Percentiles rank a stretch among this genome's conserved stretches.
phyloP scores from a whole-genome alignment of 1,139 yeast genomes.

The Scheffersomyces parashehatae region DNA sequence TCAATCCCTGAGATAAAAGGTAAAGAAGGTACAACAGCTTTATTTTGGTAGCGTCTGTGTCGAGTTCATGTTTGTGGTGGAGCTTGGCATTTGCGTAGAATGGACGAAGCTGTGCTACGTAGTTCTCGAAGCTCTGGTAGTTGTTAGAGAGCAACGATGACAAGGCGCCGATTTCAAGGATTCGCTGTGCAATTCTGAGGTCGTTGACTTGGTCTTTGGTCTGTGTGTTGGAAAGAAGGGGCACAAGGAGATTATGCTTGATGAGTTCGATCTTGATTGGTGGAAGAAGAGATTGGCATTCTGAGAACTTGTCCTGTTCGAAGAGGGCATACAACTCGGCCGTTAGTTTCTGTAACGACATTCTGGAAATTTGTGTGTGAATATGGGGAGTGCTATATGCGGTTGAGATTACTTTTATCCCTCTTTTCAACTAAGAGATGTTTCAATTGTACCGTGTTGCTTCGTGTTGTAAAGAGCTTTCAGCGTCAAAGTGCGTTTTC shows the following conservation, averaged over 20 bases:
- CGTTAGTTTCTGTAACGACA: conserved; percentile 57
- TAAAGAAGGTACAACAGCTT: conserved; percentile 75
- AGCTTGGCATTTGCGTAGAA: conserved; percentile 58
- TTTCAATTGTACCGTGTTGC: too few species aligned
- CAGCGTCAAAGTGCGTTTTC: too few species aligned
- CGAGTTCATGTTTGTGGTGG: conserved; percentile 50
- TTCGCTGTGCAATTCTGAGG: conserved; percentile 73
- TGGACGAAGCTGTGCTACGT: conserved; percentile 73
- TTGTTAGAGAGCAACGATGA: conserved; percentile 66
- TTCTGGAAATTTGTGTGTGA: conserved; percentile 9
- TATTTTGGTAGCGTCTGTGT: conserved; percentile 65
- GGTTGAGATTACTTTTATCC: too few species aligned
- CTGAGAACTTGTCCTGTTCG: conserved; percentile 57
- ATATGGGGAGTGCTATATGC: too few species aligned
- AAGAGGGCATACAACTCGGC: conserved; percentile 66
- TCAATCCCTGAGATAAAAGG: conserved; percentile 77
- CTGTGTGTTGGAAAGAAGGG: conserved; percentile 45
- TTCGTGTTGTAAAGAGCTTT: too few species aligned
- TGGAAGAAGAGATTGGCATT: conserved; percentile 63
- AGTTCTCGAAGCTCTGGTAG: conserved; percentile 67
- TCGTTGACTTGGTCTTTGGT: conserved; percentile 57
- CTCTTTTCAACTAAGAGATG: too few species aligned
- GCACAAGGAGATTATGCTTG: conserved; percentile 74
- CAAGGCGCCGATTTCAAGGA: conserved; percentile 85
- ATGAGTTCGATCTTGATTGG: conserved; percentile 78